These are phyloP conservation scores for Ophiostoma pallidulum DNA, from an alignment of 2,329 filamentous ascomycete species.

Conservation along the genomic window DNA sequence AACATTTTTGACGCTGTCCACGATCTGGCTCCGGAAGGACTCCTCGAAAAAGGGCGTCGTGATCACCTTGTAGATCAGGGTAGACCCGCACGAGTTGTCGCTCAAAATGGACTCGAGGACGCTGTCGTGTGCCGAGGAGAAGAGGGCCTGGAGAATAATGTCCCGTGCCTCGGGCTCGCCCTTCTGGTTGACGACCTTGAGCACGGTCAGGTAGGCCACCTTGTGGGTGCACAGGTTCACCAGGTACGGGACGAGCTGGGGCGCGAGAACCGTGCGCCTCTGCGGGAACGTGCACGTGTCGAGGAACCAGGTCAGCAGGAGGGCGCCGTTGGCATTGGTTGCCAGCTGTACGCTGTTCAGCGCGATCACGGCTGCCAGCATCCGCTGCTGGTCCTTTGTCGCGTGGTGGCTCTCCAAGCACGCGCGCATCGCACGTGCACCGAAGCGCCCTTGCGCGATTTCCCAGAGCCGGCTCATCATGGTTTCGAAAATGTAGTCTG, in stretches of 20 bases:
- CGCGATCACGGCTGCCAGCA: constrained; percentile 91
- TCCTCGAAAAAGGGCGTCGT: constrained; percentile 98
- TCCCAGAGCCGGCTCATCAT: constrained; percentile 96
- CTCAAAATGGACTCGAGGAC: constrained; percentile 81
- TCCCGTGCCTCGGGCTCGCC: constrained; percentile 88
- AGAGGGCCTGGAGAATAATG: constrained; percentile 78
- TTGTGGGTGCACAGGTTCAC: constrained; percentile 97
- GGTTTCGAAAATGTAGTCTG: constrained; percentile 95
- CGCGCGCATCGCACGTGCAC: constrained; percentile 89
- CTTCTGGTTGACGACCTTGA: constrained; percentile 98
- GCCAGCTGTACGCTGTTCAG: constrained; percentile 93
- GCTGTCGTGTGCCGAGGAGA: constrained; percentile 82
- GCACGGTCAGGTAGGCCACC: constrained; percentile 90
- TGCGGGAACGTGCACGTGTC: constrained; percentile 95
- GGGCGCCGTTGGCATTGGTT: constrained; percentile 88
- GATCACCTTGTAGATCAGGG: constrained; percentile 95
- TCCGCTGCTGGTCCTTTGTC: constrained; percentile 88
- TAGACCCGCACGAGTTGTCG: constrained; percentile 86
- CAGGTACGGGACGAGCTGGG: constrained; percentile 82
- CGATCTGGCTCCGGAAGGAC: constrained; percentile 72
- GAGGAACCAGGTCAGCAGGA: constrained; percentile 93
- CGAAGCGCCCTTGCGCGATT: constrained; percentile 83
- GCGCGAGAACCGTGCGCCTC: constrained; percentile 82
- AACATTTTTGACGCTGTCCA: constrained; percentile 86
- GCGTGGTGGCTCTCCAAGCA: constrained; percentile 94